phyloP scores from a whole-genome alignment of 768 basidiomycete genomes.

The Tricholoma furcatifolium region DNA sequence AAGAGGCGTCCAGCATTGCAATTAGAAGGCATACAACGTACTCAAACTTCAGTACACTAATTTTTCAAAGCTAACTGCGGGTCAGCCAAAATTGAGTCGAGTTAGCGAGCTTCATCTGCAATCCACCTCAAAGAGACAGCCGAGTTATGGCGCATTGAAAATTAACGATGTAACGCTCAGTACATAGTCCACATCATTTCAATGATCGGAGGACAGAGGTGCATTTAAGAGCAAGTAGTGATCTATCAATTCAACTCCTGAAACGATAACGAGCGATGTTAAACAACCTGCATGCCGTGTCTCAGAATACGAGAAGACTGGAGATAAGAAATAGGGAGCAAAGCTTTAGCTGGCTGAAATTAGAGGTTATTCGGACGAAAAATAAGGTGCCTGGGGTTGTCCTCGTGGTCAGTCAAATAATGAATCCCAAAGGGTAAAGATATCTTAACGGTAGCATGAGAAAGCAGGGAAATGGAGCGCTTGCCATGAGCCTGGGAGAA shows the following conservation, averaged over 20 bases:
- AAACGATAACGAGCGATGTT: background rate
- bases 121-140: background rate
- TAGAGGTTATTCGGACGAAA: background rate
- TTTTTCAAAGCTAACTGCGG: background rate
- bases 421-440: constrained; percentile 1
- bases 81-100: background rate
- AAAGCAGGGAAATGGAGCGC: constrained; percentile 3
- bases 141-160: background rate
- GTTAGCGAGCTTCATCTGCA: background rate
- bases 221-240: background rate
- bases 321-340: background rate
- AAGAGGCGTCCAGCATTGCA: too few species aligned
- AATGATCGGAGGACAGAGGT: background rate
- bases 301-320: too few species aligned
- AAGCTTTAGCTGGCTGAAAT: background rate
- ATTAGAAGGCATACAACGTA: too few species aligned
- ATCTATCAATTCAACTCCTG: background rate
- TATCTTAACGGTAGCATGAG: constrained; percentile 14
- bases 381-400: background rate
- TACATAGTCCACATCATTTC: too few species aligned
- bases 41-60: too few species aligned
- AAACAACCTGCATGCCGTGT: background rate
- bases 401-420: background rate
- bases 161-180: background rate
- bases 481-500: background rate